Percentiles rank a stretch among this genome's conserved stretches.
Evolutionary conservation across 2,329 filamentous ascomycete genomes (phyloP).

Genomic region (Penicillium hordei): DNA sequence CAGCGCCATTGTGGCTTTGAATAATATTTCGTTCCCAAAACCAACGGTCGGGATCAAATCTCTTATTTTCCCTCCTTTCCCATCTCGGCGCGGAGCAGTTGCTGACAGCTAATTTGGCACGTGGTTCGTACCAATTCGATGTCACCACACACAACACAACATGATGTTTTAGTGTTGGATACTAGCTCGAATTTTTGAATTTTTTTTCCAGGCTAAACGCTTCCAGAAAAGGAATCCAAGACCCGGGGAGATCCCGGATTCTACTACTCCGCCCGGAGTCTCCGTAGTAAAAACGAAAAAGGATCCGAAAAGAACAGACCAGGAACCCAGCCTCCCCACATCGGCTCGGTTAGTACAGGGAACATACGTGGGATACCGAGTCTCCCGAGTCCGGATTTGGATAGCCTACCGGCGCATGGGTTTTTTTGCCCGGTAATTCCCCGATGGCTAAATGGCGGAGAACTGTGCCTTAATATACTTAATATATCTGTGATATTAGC

Average conservation of each 20-base stretch:
- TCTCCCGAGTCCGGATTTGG: slow-evolving; percentile 8
- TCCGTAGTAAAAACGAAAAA: background rate
- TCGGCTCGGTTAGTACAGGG: slow-evolving; percentile 11
- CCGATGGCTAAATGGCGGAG: slow-evolving; percentile 5
- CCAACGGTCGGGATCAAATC: background rate
- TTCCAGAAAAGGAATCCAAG: background rate
- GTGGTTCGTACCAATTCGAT: background rate
- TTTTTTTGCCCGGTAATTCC: slow-evolving; percentile 1
- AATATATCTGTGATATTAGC: background rate
- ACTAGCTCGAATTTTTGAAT: background rate
- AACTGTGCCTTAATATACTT: background rate
- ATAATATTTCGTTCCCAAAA: background rate
- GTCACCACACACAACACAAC: background rate
- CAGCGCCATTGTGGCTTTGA: background rate
- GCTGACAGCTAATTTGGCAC: background rate
- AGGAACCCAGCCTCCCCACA: slow-evolving; percentile 11
- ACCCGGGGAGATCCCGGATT: background rate
- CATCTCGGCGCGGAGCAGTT: slow-evolving; percentile 4
- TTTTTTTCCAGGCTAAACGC: background rate
- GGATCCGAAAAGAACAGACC: background rate
- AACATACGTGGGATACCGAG: slow-evolving; percentile 11
- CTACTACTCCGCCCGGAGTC: background rate
- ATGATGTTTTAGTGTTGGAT: background rate
- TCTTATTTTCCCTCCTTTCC: background rate
- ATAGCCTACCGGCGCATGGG: slow-evolving; percentile 2